Conservation (phyloP, 441 rosid genomes). For the Populus hybrid region DNA sequence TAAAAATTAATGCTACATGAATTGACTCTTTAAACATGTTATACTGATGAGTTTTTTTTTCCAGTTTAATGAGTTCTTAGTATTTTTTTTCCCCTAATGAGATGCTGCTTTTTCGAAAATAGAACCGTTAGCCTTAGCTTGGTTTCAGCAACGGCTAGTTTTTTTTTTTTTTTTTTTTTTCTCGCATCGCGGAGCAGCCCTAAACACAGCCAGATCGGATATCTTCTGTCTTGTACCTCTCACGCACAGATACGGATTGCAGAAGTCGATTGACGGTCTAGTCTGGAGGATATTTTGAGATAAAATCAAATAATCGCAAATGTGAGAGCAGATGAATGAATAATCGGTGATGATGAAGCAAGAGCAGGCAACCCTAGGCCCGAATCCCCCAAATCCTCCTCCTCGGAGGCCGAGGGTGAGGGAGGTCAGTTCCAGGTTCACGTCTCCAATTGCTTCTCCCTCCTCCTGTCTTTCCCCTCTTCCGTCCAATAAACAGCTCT, state of each 20-base stretch:
- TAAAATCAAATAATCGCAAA: background rate
- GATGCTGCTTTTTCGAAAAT: no score
- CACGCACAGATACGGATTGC: background rate
- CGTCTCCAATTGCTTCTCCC: constrained; percentile 56
- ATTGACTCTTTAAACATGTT: no score
- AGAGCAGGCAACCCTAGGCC: background rate
- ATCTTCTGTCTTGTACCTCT: no score
- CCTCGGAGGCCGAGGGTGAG: constrained; percentile 74
- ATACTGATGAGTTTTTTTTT: no score
- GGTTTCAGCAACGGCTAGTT: no score
- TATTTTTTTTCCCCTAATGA: no score
- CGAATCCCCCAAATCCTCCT: constrained; percentile 34
- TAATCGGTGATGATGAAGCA: constrained; percentile 9
- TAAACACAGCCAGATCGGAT: background rate
- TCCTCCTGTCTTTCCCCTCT: constrained; percentile 45
- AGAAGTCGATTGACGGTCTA: background rate
- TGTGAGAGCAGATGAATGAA: background rate
- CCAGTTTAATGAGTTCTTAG: no score
- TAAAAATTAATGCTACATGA: no score
- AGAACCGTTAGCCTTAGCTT: no score
- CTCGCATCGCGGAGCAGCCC: background rate
- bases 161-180: background rate
- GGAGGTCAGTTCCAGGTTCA: constrained; percentile 79
- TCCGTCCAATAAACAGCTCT: constrained; percentile 34
- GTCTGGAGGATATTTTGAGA: no score